phyloP scores from a whole-genome alignment of 306 rosid species.

The Malus fusca region DNA sequence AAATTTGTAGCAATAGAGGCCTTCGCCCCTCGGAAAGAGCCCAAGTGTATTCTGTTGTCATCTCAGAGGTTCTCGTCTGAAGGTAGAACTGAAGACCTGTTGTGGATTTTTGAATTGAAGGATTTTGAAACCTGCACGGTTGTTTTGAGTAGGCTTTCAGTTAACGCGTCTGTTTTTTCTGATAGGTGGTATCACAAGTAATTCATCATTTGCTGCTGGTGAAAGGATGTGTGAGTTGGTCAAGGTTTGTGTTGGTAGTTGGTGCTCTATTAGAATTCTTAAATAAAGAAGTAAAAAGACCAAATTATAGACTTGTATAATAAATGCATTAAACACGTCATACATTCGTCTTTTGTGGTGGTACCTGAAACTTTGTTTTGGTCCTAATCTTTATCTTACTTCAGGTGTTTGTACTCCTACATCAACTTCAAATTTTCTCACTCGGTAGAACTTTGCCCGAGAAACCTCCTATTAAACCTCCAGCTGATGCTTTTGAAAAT shows the following conservation, averaged over 20 bases:
- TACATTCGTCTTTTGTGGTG: background rate
- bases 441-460: slow-evolving; percentile 73
- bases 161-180: slow-evolving; percentile 21
- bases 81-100: slow-evolving; percentile 30
- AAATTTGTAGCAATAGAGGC: slow-evolving; percentile 74
- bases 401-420: slow-evolving; percentile 79
- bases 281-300: background rate
- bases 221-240: slow-evolving; percentile 81
- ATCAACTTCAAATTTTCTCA: slow-evolving; percentile 80
- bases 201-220: slow-evolving; percentile 68
- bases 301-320: background rate
- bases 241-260: slow-evolving; percentile 53
- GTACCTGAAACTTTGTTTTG: background rate
- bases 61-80: slow-evolving; percentile 35
- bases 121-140: background rate
- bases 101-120: background rate
- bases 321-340: background rate
- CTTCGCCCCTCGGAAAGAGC: slow-evolving; percentile 71
- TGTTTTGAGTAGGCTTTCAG: background rate
- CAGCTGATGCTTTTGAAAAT: slow-evolving; percentile 35
- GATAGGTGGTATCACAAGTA: slow-evolving; percentile 45
- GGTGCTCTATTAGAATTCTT: background rate
- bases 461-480: slow-evolving; percentile 59
- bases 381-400: slow-evolving; percentile 9
- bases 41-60: slow-evolving; percentile 49